phyloP scores from a whole-genome alignment of 2,329 filamentous ascomycete species.

The Alternaria ethzedia region DNA sequence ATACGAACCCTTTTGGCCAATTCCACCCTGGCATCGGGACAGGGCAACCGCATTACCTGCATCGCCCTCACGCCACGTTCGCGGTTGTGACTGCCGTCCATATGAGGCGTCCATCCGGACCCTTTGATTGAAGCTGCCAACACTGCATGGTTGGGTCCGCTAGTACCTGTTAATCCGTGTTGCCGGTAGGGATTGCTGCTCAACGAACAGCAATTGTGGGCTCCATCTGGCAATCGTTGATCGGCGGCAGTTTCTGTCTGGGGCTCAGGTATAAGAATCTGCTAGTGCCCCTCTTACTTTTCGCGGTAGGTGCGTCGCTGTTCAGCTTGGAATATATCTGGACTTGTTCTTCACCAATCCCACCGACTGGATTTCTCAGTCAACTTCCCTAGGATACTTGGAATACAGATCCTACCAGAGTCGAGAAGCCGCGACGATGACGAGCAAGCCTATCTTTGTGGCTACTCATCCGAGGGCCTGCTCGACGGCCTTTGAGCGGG shows the following conservation, averaged over 20 bases:
- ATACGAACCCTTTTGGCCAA: neutral
- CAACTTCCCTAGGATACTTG: slow-evolving; percentile 27
- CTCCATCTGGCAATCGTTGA: slow-evolving; percentile 9
- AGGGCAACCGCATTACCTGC: neutral
- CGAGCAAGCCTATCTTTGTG: slow-evolving; percentile 84
- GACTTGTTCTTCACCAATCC: slow-evolving; percentile 11
- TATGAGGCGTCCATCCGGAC: slow-evolving; percentile 6
- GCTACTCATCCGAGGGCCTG: slow-evolving; percentile 93
- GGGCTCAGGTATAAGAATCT: slow-evolving; percentile 30
- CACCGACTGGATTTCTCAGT: neutral
- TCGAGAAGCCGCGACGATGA: slow-evolving; percentile 59
- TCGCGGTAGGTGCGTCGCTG: slow-evolving; percentile 25
- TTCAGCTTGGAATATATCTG: slow-evolving; percentile 40
- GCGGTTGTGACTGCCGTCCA: slow-evolving; percentile 10
- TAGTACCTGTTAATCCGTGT: slow-evolving; percentile 25
- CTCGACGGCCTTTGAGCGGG: slow-evolving; percentile 96
- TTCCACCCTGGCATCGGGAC: neutral
- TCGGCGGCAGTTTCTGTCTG: slow-evolving; percentile 9
- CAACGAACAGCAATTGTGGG: slow-evolving; percentile 38
- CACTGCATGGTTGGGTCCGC: slow-evolving; percentile 21
- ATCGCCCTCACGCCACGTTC: slow-evolving; percentile 10
- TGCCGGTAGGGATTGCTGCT: slow-evolving; percentile 16
- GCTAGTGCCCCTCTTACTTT: slow-evolving; percentile 26
- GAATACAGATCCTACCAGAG: slow-evolving; percentile 27
- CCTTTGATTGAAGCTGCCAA: slow-evolving; percentile 17